Base-by-base conservation (phyloP, 495 filamentous ascomycete species). In the Symbiotaphrina buchneri region DNA sequence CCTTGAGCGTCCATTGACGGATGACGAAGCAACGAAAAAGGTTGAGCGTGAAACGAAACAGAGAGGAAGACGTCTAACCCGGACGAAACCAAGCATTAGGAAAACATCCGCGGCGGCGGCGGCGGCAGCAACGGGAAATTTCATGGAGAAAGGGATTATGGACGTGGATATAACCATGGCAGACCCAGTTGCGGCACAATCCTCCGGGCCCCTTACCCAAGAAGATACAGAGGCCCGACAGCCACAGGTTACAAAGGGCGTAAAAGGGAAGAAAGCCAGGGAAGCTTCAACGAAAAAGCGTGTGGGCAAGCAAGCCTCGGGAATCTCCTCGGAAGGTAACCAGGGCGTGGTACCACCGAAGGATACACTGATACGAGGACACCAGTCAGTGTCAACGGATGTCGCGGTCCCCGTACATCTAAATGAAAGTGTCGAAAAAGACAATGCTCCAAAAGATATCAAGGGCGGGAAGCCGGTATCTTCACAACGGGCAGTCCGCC, bases 1-100 rank as follows among this genome's bases (percentile, higher is more conserved):
- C 26, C 59, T 78, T 11, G 72, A 71, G 10, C 50, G 59, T 21
- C 65, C 54, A 4, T 37, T 69, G 7, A 63, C 55, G 6, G 63
- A 71, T 31, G 66, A 66, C 16, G 66, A 72, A 27, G 48, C 34
- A 43, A 44, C 41, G 10, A 35, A 39, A 35, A 37, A 30, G 11
- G 10, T 13, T 15, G 10, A 24, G 14, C 4, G n/a, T 10, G 14
- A 17, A 19, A 11, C 20, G 15, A 18, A 18, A 15, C 29, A 14
- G 10, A 35, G 33, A 2, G 37, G 18, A 6, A 48, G 40, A 27
- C 36, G 42, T 5, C 24, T 41, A 16, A 48, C 46, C 2, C 33
- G 46, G 14, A 41, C 27, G 7, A 34, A 42, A 19, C 33, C 35
- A 5, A 39, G 38, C 19, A 27, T 42, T 1, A 33, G 32, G 3